Evolutionary conservation across 352 stramenopile genomes (phyloP).

Genomic region (Pythium dissotocum): DNA sequence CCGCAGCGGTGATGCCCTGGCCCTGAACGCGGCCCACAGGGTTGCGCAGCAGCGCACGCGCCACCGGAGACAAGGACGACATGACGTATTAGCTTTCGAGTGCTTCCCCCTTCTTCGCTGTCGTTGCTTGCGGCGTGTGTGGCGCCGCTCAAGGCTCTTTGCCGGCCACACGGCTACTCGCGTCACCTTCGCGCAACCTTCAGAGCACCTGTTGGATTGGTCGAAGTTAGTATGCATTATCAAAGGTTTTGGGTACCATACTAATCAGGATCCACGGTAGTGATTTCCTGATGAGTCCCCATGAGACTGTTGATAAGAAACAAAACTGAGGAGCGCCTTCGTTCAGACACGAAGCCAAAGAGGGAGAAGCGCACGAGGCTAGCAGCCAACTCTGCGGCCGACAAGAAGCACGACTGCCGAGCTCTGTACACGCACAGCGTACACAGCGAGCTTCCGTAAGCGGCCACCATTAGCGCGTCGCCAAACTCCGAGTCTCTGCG

Average conservation of each 20-base stretch:
- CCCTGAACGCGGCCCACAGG: constrained; percentile 68
- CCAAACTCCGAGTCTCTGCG: constrained; percentile 5
- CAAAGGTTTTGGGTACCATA: neutral
- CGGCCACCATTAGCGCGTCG: constrained; percentile 8
- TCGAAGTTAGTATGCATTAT: neutral
- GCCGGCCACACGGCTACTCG: constrained; percentile 22
- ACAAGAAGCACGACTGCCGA: neutral
- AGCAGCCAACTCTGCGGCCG: neutral
- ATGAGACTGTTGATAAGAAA: neutral
- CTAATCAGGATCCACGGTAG: neutral
- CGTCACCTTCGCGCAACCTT: constrained; percentile 34
- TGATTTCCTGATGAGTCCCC: neutral
- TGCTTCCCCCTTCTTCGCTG: constrained; percentile 12
- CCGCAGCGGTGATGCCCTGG: constrained; percentile 89
- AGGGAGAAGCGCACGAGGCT: neutral
- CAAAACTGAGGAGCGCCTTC: neutral
- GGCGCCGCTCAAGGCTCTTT: constrained; percentile 20
- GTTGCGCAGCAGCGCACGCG: constrained; percentile 74
- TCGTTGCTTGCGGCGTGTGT: constrained; percentile 1
- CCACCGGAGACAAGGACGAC: constrained; percentile 82
- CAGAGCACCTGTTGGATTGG: constrained; percentile 18
- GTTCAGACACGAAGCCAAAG: neutral
- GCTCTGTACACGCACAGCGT: neutral
- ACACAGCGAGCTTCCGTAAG: neutral
- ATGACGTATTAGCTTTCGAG: constrained; percentile 30